Base-by-base conservation (phyloP, 306 rosid genomes). In the Prunus salicina region DNA sequence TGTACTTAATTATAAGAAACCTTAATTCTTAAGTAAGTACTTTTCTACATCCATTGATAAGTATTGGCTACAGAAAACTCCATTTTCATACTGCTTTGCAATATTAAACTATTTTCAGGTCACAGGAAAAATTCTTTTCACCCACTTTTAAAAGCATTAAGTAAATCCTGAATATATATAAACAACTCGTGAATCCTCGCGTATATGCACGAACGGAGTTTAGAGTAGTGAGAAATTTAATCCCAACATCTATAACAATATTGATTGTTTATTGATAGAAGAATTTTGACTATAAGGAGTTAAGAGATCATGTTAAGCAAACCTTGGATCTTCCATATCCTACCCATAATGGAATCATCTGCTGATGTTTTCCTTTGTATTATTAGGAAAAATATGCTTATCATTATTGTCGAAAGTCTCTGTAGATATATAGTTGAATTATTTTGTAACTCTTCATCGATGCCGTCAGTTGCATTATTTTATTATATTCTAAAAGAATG, bases 1-100 rank as follows among this genome's bases (percentile, higher is more conserved):
- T 80, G 85, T 88, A 46, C 72, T 76, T 61, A 47, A 4, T 2
- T 76, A 80, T 25, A 19, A 1, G 8, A 53, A 49, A 34, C 77
- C 94, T 88, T 87, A 86, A 65, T 81, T 75, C 75, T 57, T 88
- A 90, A 88, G 90, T 52, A 78, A 38, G 43, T 38, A 38, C 43
- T 38, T 38, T 38, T 14, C 14, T 12, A 72, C 51, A 38, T 55
- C 13, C 41, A 15, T 49, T 32, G 20, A 4, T 22, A 12, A 24
- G 28, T 61, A 41, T 38, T 20, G 50, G 38, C n/a, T n/a, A 74
- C 56, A 47, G 12, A 38, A 38, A 6, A 38, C 43, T 38, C 43
- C 43, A 38, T 38, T 38, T 38, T 38, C 43, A 38, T 38, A 38
- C 43, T 6, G 7, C 9, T 38, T 38, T 38, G 43, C 43, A 38